These are phyloP conservation scores for Emergomyces africanus DNA, from an alignment of 2,329 filamentous ascomycete species.

Conservation along the genomic window DNA sequence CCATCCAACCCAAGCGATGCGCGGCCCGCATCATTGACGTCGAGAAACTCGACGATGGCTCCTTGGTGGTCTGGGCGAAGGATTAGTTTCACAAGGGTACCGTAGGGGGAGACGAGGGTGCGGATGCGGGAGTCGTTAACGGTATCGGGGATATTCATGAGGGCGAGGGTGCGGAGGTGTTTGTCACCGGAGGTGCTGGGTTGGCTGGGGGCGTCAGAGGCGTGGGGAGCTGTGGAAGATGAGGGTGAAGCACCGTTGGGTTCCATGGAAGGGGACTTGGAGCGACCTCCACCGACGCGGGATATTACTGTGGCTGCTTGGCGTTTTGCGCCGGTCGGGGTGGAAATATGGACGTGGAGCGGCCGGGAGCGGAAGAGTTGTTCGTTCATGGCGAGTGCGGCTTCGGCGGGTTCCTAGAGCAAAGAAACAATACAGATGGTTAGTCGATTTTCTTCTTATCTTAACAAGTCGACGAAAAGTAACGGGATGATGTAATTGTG, in stretches of 20 bases:
- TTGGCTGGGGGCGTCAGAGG: conserved; percentile 24
- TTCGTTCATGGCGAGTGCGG: conserved; percentile 56
- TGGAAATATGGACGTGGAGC: conserved; percentile 49
- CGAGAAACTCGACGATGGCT: conserved; percentile 70
- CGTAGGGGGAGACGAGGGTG: conserved; percentile 56
- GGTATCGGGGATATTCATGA: conserved; percentile 83
- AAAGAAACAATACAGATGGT: neutral
- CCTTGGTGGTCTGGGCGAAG: conserved; percentile 72
- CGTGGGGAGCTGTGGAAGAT: conserved; percentile 19
- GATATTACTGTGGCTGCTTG: conserved; percentile 34
- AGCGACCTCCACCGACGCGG: conserved; percentile 18
- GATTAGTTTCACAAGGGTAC: conserved; percentile 59
- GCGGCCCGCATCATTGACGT: conserved; percentile 56
- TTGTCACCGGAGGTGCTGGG: conserved; percentile 26
- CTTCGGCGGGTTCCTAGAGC: conserved; percentile 49
- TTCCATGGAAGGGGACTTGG: conserved; percentile 19
- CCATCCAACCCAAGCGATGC: conserved; percentile 35
- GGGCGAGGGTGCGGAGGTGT: conserved; percentile 58
- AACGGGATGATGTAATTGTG: too few relatives aligned
- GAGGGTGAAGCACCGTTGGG: conserved; percentile 8
- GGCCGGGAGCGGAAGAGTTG: conserved; percentile 56
- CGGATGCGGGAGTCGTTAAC: conserved; percentile 77
- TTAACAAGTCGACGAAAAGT: too few relatives aligned
- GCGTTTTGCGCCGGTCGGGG: conserved; percentile 31
- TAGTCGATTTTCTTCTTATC: conserved; percentile 7